Evolutionary conservation across 495 filamentous ascomycete species (phyloP).

Genomic region (Aspergillus kassunensis): DNA sequence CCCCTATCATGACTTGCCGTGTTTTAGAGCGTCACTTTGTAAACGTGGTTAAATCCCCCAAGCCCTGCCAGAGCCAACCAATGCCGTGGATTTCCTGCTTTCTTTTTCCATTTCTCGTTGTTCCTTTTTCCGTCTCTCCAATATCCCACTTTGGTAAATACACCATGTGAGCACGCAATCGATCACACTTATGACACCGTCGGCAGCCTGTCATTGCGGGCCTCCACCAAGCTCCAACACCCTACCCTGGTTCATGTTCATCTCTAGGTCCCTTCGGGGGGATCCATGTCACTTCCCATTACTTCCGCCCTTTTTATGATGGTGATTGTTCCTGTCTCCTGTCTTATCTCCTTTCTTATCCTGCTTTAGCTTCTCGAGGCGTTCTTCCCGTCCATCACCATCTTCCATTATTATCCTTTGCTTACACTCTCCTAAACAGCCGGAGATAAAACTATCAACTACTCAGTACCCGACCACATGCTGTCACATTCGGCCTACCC

Average conservation of each 20-base stretch:
- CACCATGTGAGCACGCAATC: conserved; percentile 42
- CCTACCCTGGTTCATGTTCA: conserved; percentile 12
- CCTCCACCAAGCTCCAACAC: conserved; percentile 21
- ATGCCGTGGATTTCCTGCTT: conserved; percentile 9
- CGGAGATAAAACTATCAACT: conserved; percentile 44
- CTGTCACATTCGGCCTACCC: conserved; percentile 43
- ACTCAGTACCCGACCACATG: conserved; percentile 41
- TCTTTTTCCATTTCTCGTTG: conserved; percentile 1
- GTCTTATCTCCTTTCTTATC: conserved; percentile 9
- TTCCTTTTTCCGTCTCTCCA: conserved; percentile 1
- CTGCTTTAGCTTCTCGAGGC: background rate
- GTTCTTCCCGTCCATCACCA: too few relatives aligned
- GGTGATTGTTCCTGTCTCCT: background rate
- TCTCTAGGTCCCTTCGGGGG: conserved; percentile 10
- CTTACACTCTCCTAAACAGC: conserved; percentile 21
- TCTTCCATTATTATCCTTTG: conserved; percentile 20
- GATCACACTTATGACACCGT: conserved; percentile 35
- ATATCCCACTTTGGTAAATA: conserved; percentile 15
- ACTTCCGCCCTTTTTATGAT: conserved; percentile 10
- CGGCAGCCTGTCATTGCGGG: conserved; percentile 19
- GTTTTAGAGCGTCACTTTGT: conserved; percentile 1
- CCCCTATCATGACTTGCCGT: conserved; percentile 2
- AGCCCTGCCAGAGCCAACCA: conserved; percentile 1
- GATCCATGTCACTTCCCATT: conserved; percentile 8
- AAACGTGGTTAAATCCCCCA: conserved; percentile 1